Percentiles rank a stretch among this genome's conserved stretches.
Evolutionary conservation across 306 rosid genomes (phyloP).

Genomic region (Crotalaria pallida): DNA sequence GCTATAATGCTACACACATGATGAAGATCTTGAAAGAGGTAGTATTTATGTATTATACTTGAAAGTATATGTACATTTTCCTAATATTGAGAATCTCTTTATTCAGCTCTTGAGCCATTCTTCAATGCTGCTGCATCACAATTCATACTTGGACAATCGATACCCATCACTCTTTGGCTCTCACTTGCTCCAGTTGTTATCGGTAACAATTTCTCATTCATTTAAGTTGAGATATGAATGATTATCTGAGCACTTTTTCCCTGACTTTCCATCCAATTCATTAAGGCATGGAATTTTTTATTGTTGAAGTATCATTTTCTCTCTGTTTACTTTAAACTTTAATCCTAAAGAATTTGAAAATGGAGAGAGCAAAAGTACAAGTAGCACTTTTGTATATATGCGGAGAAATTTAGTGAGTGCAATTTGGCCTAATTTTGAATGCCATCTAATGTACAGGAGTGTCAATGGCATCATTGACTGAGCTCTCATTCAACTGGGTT

Average conservation of each 20-base stretch:
- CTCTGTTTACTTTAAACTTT: neutral
- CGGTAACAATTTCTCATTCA: slow-evolving; percentile 41
- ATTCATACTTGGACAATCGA: slow-evolving; percentile 77
- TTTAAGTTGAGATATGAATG: neutral
- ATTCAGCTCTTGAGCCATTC: slow-evolving; percentile 90
- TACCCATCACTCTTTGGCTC: slow-evolving; percentile 77
- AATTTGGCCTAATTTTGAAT: slow-evolving; percentile 10
- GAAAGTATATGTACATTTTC: neutral
- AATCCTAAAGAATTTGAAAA: neutral
- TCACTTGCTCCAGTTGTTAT: slow-evolving; percentile 91
- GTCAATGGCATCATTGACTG: slow-evolving; percentile 93
- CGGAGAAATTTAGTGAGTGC: neutral
- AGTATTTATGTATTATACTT: neutral
- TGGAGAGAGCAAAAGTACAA: neutral
- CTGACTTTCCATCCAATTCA: neutral
- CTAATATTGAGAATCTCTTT: slow-evolving; percentile 13
- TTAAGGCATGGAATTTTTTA: neutral
- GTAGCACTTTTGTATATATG: neutral
- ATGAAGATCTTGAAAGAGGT: neutral
- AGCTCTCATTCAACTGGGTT: slow-evolving; percentile 89
- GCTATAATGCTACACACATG: neutral
- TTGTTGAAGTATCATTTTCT: neutral
- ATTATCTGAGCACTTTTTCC: neutral
- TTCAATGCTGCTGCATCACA: slow-evolving; percentile 95
- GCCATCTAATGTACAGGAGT: slow-evolving; percentile 53